These are phyloP conservation scores for Paspalum vaginatum DNA, from an alignment of 176 grass and related monocot species.

Conservation along the genomic window DNA sequence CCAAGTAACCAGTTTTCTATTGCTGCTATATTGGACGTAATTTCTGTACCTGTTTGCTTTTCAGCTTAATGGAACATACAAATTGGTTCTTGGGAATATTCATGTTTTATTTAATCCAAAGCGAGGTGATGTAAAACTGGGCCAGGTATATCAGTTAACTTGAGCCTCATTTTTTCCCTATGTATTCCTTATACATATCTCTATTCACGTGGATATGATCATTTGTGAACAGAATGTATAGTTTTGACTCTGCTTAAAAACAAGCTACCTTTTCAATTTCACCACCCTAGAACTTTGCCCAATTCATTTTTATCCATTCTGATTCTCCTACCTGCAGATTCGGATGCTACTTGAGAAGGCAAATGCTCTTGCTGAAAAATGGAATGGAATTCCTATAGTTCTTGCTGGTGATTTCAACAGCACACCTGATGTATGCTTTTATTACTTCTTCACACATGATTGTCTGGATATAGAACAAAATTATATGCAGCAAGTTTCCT, in stretches of 20 bases:
- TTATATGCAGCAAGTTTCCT: not conserved
- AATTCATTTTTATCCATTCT: not conserved
- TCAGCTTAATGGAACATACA: constrained; percentile 58
- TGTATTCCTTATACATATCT: constrained; percentile 8
- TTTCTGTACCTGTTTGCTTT: constrained; percentile 3
- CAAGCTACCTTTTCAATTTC: constrained; percentile 18
- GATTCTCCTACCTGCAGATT: constrained; percentile 55
- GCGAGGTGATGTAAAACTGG: constrained; percentile 91
- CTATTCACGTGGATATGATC: not conserved
- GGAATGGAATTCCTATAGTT: constrained; percentile 79
- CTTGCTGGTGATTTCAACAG: constrained; percentile 98
- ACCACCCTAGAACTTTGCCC: constrained; percentile 1
- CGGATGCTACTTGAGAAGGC: constrained; percentile 68
- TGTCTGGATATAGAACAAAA: constrained; percentile 21
- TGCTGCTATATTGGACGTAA: not conserved
- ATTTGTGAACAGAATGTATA: constrained; percentile 4
- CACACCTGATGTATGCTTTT: constrained; percentile 73
- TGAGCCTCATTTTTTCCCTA: constrained; percentile 17
- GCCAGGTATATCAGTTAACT: constrained; percentile 66
- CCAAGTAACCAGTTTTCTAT: constrained; percentile 17
- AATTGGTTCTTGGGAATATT: constrained; percentile 81
- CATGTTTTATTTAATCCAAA: constrained; percentile 90
- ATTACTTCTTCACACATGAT: constrained; percentile 34
- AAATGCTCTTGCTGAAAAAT: constrained; percentile 77
- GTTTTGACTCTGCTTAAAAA: constrained; percentile 30